A percentile compares a stretch with the other conserved stretches of the same genome.
phyloP scores from a whole-genome alignment of 805 yeast species.

The Metschnikowia lachancei region DNA sequence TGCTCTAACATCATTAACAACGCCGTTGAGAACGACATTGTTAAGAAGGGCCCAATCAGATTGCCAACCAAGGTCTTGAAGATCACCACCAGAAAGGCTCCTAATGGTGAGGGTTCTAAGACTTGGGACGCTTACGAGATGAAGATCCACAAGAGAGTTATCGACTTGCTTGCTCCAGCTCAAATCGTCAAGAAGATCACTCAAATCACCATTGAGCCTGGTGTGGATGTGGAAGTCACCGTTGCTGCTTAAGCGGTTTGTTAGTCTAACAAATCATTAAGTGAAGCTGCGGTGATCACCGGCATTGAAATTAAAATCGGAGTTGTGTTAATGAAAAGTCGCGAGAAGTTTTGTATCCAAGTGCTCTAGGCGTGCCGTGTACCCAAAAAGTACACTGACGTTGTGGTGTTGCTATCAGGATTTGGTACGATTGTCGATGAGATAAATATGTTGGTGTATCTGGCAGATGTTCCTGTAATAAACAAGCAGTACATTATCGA shows the following conservation, averaged over 20 bases:
- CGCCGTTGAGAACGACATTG: constrained; percentile 78
- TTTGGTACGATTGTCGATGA: constrained; percentile 28
- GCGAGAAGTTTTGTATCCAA: constrained; percentile 29
- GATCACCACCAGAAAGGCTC: constrained; percentile 99
- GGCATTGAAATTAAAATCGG: constrained; percentile 8
- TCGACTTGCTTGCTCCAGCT: constrained; percentile 97
- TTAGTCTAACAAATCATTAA: background rate
- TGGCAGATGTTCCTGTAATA: constrained; percentile 10
- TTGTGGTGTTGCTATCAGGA: constrained; percentile 63
- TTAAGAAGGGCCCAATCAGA: constrained; percentile 99
- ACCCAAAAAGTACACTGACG: constrained; percentile 45
- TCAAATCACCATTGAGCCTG: constrained; percentile 97
- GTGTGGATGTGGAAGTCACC: constrained; percentile 96
- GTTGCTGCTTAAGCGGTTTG: constrained; percentile 67
- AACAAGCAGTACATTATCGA: constrained; percentile 10
- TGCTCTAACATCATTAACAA: constrained; percentile 85
- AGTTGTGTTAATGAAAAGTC: constrained; percentile 18
- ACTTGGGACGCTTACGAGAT: constrained; percentile 99
- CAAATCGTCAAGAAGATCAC: constrained; percentile 91
- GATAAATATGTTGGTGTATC: constrained; percentile 12
- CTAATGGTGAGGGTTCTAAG: constrained; percentile 99
- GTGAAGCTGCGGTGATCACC: constrained; percentile 8
- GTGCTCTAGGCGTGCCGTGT: constrained; percentile 65
- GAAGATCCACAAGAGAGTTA: constrained; percentile 99
- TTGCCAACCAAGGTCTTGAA: constrained; percentile 98